Base-by-base conservation (phyloP, 2,329 filamentous ascomycete species). In the Fusarium beomiforme region DNA sequence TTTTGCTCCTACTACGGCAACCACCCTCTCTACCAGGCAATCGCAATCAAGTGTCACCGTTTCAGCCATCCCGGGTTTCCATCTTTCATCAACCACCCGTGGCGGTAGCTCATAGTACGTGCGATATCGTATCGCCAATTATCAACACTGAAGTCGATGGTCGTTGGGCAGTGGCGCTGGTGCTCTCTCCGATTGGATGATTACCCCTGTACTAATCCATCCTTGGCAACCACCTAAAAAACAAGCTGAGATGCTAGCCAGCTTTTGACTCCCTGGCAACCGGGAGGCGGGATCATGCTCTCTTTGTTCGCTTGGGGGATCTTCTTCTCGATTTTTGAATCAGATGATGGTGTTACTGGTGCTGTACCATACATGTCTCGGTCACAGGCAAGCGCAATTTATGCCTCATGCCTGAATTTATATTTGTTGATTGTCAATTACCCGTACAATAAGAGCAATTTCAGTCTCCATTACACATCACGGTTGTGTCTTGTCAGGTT, bases 111-210 rank as follows among this genome's bases (percentile, higher is more conserved):
- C 42, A 59, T 58, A 72, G 58, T 56, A 72, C 46, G 64, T 64
- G 70, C 64, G 69, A 67, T 70, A 70, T 70, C 29, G 50, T 29
- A 55, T 59, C 34, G 60, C 65, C 66, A 69, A 66, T 69, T 67
- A 57, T 66, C 39, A 29, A 64, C 51, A 59, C 67, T 70, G 74
- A 75, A 61, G 71, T 76, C 71, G 69, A 63, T 70, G 58, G 59
- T 75, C 39, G 67, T 74, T 61, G 71, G 64, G 60, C 60, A 63
- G 67, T 61, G 66, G 57, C n/a, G 37, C 49, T 17, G 59, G 34
- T 44, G 36, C 54, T 53, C 23, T 23, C 51, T 62, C 70, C 63
- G 70, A 76, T 76, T 76, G 62, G 75, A 5, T 59, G 69, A 53
- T 59, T 29, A 62, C 29, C 65, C 69, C 60, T 55, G 71, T 50